A percentile compares a stretch with the other conserved stretches of the same genome.
phyloP scores from a whole-genome alignment of 2,329 filamentous ascomycete species.

The Fusarium annulatum region DNA sequence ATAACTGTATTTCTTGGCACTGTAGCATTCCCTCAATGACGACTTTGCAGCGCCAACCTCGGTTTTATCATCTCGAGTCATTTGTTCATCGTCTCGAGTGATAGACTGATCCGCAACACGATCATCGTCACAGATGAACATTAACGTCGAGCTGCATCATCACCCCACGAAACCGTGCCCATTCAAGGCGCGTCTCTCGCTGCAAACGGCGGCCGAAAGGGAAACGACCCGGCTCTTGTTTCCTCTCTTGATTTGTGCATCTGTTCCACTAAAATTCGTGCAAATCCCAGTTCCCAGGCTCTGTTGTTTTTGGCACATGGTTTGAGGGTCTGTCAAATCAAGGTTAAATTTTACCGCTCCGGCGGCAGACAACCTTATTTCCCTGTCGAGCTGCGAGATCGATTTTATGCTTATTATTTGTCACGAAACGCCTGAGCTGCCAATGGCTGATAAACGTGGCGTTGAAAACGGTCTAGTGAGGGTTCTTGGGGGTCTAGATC shows the following conservation, averaged over 20 bases:
- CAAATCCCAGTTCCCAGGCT: background rate
- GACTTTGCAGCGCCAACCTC: conserved; percentile 25
- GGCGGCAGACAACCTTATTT: conserved; percentile 30
- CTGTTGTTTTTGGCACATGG: conserved; percentile 28
- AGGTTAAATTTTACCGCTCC: conserved; percentile 26
- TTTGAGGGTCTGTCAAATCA: conserved; percentile 24
- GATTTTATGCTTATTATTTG: conserved; percentile 29
- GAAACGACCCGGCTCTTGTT: background rate
- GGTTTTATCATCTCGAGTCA: conserved; percentile 15
- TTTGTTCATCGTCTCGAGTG: background rate
- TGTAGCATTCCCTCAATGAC: conserved; percentile 21
- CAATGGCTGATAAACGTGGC: background rate
- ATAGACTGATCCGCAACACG: conserved; percentile 17
- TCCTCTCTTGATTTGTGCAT: conserved; percentile 12
- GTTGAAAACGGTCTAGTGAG: background rate
- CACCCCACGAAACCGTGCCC: conserved; percentile 1
- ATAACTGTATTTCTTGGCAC: conserved; percentile 30
- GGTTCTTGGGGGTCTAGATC: background rate
- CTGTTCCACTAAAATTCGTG: conserved; percentile 5
- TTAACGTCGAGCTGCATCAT: conserved; percentile 23
- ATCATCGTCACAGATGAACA: conserved; percentile 13
- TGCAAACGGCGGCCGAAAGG: background rate
- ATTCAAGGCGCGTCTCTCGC: background rate
- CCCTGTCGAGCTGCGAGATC: conserved; percentile 20
- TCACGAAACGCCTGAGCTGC: conserved; percentile 7